A percentile compares a stretch with the other conserved stretches of the same genome.
phyloP scores from a whole-genome alignment of 2,329 filamentous ascomycete genomes.

The Neurospora sp. region DNA sequence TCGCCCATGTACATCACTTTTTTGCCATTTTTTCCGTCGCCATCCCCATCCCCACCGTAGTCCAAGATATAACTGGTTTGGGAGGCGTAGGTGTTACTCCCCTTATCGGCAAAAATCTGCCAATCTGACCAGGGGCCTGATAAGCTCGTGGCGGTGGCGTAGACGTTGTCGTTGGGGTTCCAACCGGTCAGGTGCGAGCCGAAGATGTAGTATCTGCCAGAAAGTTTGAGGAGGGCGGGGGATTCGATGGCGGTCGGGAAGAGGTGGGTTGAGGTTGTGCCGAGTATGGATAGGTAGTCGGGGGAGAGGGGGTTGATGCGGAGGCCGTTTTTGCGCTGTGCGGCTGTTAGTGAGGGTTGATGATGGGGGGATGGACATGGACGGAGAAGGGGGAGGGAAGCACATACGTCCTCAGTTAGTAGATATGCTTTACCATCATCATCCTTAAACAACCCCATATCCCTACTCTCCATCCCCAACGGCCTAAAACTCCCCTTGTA shows the following conservation, averaged over 20 bases:
- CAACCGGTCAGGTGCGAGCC: constrained; percentile 47
- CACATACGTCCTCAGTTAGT: no score
- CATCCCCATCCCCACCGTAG: constrained; percentile 20
- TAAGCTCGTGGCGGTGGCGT: constrained; percentile 1
- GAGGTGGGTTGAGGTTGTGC: constrained; percentile 33
- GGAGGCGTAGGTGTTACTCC: constrained; percentile 45
- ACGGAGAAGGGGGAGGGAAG: no score
- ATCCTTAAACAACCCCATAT: constrained; percentile 52
- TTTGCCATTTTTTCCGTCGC: no score
- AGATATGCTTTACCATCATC: constrained; percentile 24
- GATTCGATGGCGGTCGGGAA: constrained; percentile 47
- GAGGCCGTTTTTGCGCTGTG: constrained; percentile 46
- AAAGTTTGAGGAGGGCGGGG: constrained; percentile 51
- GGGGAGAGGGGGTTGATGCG: constrained; percentile 46
- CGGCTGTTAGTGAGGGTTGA: neutral
- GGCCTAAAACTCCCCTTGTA: constrained; percentile 8
- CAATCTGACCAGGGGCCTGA: constrained; percentile 43
- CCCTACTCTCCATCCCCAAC: constrained; percentile 35
- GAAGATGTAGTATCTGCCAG: constrained; percentile 55
- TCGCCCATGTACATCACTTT: constrained; percentile 53
- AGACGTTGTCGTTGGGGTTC: constrained; percentile 52
- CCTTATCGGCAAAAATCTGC: constrained; percentile 46
- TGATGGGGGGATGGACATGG: neutral
- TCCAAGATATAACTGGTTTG: constrained; percentile 52
- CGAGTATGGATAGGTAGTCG: constrained; percentile 45